Percentiles rank a stretch among this genome's conserved stretches.
Conservation (phyloP, 371 early-diverging fungal species). For the Encephalitozoon cuniculi region DNA sequence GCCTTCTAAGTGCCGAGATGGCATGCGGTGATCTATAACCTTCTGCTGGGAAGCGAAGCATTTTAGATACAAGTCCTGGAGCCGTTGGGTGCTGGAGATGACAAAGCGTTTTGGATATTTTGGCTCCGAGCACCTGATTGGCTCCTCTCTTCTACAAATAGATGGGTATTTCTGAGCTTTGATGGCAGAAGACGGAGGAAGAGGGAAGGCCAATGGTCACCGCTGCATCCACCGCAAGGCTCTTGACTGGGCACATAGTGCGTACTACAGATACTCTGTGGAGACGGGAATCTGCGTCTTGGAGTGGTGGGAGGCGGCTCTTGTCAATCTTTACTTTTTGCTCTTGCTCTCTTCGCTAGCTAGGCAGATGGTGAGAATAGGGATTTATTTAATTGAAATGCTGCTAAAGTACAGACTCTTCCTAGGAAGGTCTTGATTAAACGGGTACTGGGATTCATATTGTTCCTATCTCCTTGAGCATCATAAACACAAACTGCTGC, state of each 20-base stretch:
- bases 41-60: neutral
- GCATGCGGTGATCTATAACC: neutral
- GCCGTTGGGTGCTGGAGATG: neutral
- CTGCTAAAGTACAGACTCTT: neutral
- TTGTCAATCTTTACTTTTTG: slow-evolving; percentile 50
- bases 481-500: slow-evolving; percentile 23
- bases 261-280: slow-evolving; percentile 46
- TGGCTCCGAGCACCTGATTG: neutral
- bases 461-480: neutral
- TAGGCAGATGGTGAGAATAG: slow-evolving; percentile 21
- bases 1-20: slow-evolving; percentile 1
- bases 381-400: neutral
- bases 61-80: neutral
- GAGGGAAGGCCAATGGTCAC: neutral
- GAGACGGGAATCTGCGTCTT: slow-evolving; percentile 50
- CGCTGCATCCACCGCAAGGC: neutral
- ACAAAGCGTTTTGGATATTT: neutral
- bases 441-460: neutral
- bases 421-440: neutral
- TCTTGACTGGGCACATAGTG: neutral
- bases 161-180: neutral
- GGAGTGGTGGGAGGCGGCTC: slow-evolving; percentile 35
- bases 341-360: slow-evolving; percentile 35
- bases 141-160: neutral
- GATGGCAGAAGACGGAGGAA: neutral